Evolutionary conservation across 306 rosid species (phyloP).

Genomic region (Fragaria ananassa): DNA sequence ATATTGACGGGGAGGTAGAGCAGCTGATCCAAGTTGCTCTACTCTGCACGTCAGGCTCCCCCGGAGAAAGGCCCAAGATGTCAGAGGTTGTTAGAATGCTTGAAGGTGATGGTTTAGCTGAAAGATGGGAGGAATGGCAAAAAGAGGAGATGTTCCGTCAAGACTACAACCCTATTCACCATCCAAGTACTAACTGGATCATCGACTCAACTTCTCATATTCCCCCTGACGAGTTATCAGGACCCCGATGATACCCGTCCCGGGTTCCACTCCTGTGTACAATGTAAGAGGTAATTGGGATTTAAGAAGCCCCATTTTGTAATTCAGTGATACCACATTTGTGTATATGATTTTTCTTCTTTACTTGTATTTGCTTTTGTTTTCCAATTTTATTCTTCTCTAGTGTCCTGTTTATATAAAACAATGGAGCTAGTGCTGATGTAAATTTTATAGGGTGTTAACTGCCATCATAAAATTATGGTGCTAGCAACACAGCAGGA

Average conservation of each 20-base stretch:
- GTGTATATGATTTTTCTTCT: conserved; percentile 49
- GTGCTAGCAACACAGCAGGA: conserved; percentile 20
- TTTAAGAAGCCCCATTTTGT: conserved; percentile 27
- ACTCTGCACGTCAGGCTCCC: conserved; percentile 78
- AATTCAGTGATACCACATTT: conserved; percentile 41
- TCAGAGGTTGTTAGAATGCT: conserved; percentile 93
- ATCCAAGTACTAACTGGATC: conserved; percentile 61
- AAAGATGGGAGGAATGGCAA: conserved; percentile 94
- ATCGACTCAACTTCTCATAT: conserved; percentile 69
- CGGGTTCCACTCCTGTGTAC: conserved; percentile 10
- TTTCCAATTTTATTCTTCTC: conserved; percentile 17
- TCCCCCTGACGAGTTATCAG: conserved; percentile 71
- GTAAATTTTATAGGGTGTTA: conserved; percentile 15
- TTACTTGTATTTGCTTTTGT: conserved; percentile 11
- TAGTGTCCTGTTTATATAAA: conserved; percentile 33
- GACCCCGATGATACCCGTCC: conserved; percentile 63
- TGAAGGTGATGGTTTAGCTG: conserved; percentile 87
- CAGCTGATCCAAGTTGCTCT: conserved; percentile 82
- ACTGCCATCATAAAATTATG: not conserved
- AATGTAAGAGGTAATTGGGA: conserved; percentile 17
- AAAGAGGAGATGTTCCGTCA: conserved; percentile 69
- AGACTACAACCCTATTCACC: conserved; percentile 43
- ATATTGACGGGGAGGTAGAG: conserved; percentile 60
- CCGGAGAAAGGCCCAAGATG: conserved; percentile 88
- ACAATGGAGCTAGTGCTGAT: conserved; percentile 15